Evolutionary conservation across 495 filamentous ascomycete species (phyloP), one percentile per base, ranked within the genome.

Genomic region (Cladorrhinum samala): DNA sequence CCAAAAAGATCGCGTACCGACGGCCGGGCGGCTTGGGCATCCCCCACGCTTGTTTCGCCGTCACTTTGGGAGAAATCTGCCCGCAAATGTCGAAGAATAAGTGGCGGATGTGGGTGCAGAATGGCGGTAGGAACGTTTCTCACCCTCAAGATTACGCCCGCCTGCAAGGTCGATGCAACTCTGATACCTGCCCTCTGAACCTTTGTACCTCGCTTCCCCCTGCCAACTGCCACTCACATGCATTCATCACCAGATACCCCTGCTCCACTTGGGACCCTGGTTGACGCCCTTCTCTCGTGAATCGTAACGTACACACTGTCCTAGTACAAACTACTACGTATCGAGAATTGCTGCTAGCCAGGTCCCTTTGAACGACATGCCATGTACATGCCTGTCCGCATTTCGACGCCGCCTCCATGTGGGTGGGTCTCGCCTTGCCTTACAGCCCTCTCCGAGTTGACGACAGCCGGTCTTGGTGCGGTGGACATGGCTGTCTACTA

Each of bases 91-190:
- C 4, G 8, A 49, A 36, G 25, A 46, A 25, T 36, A 40, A 47
- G 40, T 14, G 18, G 56, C 55, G 55, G 55, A 16, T 27, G 46
- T 49, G 23, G 50, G 46, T 36, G 50, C 50, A 58, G 46, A 58
- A 58, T 23, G 50, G 50, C 50, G 56, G 56, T 50, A 46, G 54
- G 43, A 25, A 52, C 24, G 54, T 47, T 7, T 14, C 17, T 41
- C 11, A 49, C 25, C n/a, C 40, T 42, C 14, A 21, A 50, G 33
- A 40, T 46, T 41, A 20, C 45, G 17, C 16, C 40, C 18, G 18
- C 36, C 33, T 23, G 39, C 27, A 33, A 33, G 27, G 27, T 33
- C 11, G 27, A 33, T 33, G 27, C 27, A 33, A 33, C 27, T 33
- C 27, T 33, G 27, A 33, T 5, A 33, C 27, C 11, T 11, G 11